Evolutionary conservation across 805 yeast species (phyloP), one percentile per base, ranked within the genome.

Genomic region (Candida coquimbonensis): DNA sequence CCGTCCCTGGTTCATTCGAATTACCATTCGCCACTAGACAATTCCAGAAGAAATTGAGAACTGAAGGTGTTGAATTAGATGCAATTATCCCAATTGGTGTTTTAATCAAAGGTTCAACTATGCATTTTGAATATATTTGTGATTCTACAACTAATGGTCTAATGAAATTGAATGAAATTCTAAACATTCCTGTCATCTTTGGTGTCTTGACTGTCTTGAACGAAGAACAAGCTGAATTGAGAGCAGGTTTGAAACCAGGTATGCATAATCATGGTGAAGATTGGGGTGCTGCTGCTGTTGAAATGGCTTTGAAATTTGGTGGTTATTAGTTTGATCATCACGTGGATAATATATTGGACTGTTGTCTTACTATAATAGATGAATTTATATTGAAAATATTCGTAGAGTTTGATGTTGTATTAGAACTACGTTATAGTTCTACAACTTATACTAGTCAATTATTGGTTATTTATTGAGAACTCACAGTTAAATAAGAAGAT

Each of bases 241-340:
- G 99, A 67, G 96, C 98, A 12, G 99, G 98, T 25, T 69, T 91
- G 50, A 88, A 84, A 47, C 80, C 80, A 55, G 69, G 63, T 11
- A 77, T 81, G 81, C 98, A 93, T 66, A 91, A 91, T 71, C 99
- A 93, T 61, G 99, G 99, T 53, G 87, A 78, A 60, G 99, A 93
- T 65, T 91, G 99, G 99, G 99, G 96, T 55, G 90, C 95, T 33
- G 96, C 97, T 45, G 99, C 99, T 14, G 96, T 93, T 26, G 99
- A 91, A 70, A 91, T 93, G 98, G 83, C 78, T 5, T 42, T 60
- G 14, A 78, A 78, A 54, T 77, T 64, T 48, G 47, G 53, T 39
- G 48, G 17, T 34, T 38, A 13, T 27, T 41, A 42, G 9, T 21
- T 19, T 11, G 2, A 9, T 12, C 19, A 33, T 16, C 9, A n/a